Evolutionary conservation across 2,329 filamentous ascomycete species (phyloP).

Genomic region (Arthrocladium fulminans): DNA sequence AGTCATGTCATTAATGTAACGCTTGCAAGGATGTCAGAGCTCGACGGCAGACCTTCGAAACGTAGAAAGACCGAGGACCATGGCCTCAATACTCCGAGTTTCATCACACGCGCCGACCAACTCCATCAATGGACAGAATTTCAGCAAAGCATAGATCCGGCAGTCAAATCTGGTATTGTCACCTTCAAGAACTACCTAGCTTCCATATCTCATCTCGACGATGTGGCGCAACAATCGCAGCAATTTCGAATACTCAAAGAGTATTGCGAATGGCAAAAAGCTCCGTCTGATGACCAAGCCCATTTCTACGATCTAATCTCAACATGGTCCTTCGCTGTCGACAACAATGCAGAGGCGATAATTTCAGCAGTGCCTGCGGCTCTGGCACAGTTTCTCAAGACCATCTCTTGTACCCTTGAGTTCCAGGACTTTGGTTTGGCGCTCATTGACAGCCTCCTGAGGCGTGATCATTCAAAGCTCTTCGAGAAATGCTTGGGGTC

Average conservation of each 20-base stretch:
- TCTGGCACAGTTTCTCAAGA: conserved; percentile 70
- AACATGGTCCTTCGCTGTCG: conserved; percentile 75
- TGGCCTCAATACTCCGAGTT: conserved; percentile 20
- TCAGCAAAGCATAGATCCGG: conserved; percentile 8
- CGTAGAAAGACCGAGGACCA: conserved; percentile 24
- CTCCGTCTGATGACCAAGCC: conserved; percentile 47
- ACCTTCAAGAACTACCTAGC: conserved; percentile 38
- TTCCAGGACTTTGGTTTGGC: conserved; percentile 66
- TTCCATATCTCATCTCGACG: conserved; percentile 31
- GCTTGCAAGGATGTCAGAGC: neutral
- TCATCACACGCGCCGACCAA: conserved; percentile 49
- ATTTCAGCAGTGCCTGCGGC: conserved; percentile 73
- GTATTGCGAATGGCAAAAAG: conserved; percentile 47
- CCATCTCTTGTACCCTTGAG: conserved; percentile 64
- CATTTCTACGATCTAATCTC: conserved; percentile 72
- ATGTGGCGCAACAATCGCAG: conserved; percentile 29
- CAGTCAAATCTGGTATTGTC: conserved; percentile 29
- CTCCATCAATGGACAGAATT: conserved; percentile 53
- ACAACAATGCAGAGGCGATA: conserved; percentile 63
- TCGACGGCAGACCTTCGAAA: neutral
- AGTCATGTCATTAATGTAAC: no score
- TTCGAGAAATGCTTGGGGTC: conserved; percentile 70
- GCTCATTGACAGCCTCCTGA: conserved; percentile 72
- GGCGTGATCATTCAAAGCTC: conserved; percentile 70
- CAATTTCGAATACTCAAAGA: conserved; percentile 37